Evolutionary conservation across 805 yeast species (phyloP).

Genomic region (Teunomyces gatunensis): DNA sequence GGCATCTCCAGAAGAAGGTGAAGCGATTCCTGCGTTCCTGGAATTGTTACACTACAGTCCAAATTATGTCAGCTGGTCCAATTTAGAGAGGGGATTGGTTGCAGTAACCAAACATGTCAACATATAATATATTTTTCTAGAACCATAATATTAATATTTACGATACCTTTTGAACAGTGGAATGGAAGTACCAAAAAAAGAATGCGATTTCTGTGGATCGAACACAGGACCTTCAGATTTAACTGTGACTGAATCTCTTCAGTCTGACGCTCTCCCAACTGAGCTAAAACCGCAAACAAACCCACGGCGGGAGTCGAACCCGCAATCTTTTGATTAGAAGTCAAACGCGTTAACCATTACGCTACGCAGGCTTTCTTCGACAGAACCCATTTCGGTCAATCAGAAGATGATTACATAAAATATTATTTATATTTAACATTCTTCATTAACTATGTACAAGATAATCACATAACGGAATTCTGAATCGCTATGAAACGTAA

Average conservation of each 20-base stretch:
- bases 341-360: slow-evolving; percentile 23
- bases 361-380: slow-evolving; percentile 15
- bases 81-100: slow-evolving; percentile 66
- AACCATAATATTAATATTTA: background rate
- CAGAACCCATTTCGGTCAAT: background rate
- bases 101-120: slow-evolving; percentile 51
- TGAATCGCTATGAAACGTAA: background rate
- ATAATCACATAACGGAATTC: background rate
- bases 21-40: slow-evolving; percentile 65
- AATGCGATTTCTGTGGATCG: slow-evolving; percentile 62
- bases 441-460: background rate
- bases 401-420: background rate
- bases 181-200: background rate
- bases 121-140: slow-evolving; percentile 15
- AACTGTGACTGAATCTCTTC: slow-evolving; percentile 26
- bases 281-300: slow-evolving; percentile 31
- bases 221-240: slow-evolving; percentile 85
- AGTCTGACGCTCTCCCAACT: slow-evolving; percentile 41
- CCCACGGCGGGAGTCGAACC: slow-evolving; percentile 25
- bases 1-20: slow-evolving; percentile 33
- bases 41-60: slow-evolving; percentile 73
- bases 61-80: slow-evolving; percentile 59
- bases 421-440: background rate
- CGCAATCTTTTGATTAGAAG: slow-evolving; percentile 24
- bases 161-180: too few relatives aligned